Evolutionary conservation across 176 grass and related monocot species (phyloP).

Genomic region (Avena sativa): DNA sequence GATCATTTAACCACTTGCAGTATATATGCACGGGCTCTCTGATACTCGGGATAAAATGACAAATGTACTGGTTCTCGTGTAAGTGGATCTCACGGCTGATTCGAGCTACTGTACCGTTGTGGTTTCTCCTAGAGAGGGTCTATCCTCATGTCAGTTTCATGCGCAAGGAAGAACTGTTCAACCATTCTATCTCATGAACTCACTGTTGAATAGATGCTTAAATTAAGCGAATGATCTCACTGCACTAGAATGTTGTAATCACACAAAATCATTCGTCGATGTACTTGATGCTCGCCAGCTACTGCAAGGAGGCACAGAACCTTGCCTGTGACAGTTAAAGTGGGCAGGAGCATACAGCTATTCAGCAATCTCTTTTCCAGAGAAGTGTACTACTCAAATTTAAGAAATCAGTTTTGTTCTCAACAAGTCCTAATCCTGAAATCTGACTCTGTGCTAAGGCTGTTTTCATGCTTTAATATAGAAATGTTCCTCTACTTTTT

Average conservation of each 20-base stretch:
- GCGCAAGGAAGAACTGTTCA: background rate
- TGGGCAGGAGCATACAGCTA: background rate
- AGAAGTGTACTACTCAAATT: no score
- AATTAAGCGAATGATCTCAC: background rate
- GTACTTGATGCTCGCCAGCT: background rate
- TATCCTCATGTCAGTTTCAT: background rate
- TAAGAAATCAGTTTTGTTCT: no score
- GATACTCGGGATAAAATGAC: conserved; percentile 23
- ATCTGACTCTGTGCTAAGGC: no score
- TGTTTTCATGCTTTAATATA: no score
- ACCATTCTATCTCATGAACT: conserved; percentile 5
- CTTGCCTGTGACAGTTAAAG: background rate
- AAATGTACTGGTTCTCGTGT: background rate
- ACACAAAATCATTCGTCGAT: background rate
- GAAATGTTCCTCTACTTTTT: no score
- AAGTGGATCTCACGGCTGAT: background rate
- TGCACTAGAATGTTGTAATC: background rate
- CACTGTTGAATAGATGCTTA: background rate
- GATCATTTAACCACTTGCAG: conserved; percentile 22
- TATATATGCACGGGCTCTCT: conserved; percentile 13
- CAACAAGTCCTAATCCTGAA: no score
- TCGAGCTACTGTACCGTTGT: background rate
- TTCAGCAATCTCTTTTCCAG: no score
- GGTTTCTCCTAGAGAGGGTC: background rate
- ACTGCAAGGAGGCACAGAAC: background rate